Base-by-base conservation (phyloP, 805 yeast species). In the Metschnikowia kofuensis region DNA sequence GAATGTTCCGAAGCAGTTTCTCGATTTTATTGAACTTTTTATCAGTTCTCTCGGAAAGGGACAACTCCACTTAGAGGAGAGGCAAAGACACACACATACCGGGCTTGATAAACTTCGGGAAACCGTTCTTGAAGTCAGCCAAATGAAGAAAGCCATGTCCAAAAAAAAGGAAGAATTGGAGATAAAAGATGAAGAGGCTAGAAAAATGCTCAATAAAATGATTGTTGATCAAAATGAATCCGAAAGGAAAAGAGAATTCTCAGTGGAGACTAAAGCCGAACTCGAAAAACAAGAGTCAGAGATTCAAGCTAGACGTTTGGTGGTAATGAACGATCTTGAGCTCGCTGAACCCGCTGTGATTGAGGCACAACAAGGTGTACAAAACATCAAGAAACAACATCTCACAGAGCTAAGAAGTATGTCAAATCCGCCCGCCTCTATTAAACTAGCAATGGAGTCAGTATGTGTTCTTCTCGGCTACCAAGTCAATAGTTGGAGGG, bases 321-420 rank as follows among this genome's bases (percentile, higher is more conserved):
- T 61, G 1, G 96, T 89, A 0, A 61, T 80, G 66, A 62, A 67
- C 7, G 92, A 89, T 48, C 72, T 92, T n/a, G 82, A 79, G 13
- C 68, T 73, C 6, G 96, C 91, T 0, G 94, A 89, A 59, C 97
- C 97, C 0, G 85, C 94, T 0, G 85, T 91, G 7, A 48, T 79
- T 2, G 95, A 86, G 53, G 98, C 98, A 0, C 87, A 86, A 59
- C 72, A 79, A 51, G 96, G 96, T 13, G 98, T 92, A n/a, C 86
- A 87, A 55, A 87, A 89, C 57, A 92, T 92, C 52, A 89, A 90
- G 66, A 92, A 92, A 63, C 95, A 88, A 51, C 97, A 92, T 60
- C 72, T 92, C 38, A 87, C 96, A 1, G 98, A 92, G 65, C 71
- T 92, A 29, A 72, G 96, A 60, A 84, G 96, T 12, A 87, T 92